Evolutionary conservation across 1,284 basidiomycete genomes (phyloP).

Genomic region (Ganoderma leucocontextum): DNA sequence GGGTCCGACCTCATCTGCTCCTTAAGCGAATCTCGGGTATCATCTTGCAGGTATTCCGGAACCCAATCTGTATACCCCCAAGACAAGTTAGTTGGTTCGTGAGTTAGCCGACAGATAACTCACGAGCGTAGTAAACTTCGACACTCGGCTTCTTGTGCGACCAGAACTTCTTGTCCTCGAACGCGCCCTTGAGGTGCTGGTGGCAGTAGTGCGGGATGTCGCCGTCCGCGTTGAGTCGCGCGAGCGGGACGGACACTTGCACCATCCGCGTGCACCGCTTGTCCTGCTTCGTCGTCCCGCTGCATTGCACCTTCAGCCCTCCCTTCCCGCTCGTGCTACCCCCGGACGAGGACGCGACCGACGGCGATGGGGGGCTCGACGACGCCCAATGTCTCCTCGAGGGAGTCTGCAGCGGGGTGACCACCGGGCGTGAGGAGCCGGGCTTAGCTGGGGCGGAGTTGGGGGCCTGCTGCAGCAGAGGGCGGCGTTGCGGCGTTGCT

Average conservation of each 20-base stretch:
- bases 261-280: slow-evolving; percentile 70
- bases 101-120: too few relatives aligned
- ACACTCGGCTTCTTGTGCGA: slow-evolving; percentile 62
- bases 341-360: slow-evolving; percentile 33
- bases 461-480: slow-evolving; percentile 32
- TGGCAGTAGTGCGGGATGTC: slow-evolving; percentile 65
- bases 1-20: slow-evolving; percentile 76
- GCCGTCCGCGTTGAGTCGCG: slow-evolving; percentile 44
- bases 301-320: slow-evolving; percentile 57
- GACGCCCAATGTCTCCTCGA: slow-evolving; percentile 39
- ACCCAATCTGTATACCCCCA: slow-evolving; percentile 64
- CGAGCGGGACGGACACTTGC: slow-evolving; percentile 55
- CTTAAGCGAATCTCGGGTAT: slow-evolving; percentile 69
- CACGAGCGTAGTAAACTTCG: slow-evolving; percentile 58
- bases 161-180: slow-evolving; percentile 53
- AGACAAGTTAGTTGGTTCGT: too few relatives aligned
- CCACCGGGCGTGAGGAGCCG: slow-evolving; percentile 14
- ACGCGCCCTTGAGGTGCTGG: slow-evolving; percentile 64
- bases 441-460: slow-evolving; percentile 34
- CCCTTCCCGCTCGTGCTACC: slow-evolving; percentile 23
- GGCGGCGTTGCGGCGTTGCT: slow-evolving; percentile 38
- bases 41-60: slow-evolving; percentile 65
- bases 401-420: slow-evolving; percentile 22
- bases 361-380: slow-evolving; percentile 45
- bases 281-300: slow-evolving; percentile 67